Base-by-base conservation (phyloP, 2,329 filamentous ascomycete species). In the Calonectria multiphialidica region DNA sequence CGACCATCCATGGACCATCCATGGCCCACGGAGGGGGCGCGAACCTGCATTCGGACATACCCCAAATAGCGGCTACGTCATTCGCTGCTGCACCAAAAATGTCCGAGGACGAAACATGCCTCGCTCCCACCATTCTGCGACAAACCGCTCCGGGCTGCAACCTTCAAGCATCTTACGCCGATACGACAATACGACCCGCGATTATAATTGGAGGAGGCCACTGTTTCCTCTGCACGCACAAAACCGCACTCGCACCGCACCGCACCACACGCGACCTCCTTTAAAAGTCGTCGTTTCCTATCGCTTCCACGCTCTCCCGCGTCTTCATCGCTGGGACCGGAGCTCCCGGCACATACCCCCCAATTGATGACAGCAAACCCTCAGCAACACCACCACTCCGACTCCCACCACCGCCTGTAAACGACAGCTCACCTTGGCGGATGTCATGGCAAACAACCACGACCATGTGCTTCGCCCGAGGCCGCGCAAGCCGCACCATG, bases 401-500 rank as follows among this genome's bases (percentile, higher is more conserved):
- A 7, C 6, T 21, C 3, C 15, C 53, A 57, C 21, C 33, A 37
- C 13, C 53, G 21, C n/a, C 12, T 23, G 8, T n/a, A 25, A 15
- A 25, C 53, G 33, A 37, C 25, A 59, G 6, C 25, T 37, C n/a
- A 77, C 79, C 50, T 77, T 78, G 18, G 76, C 77, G 53, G 80
- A 83, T 64, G 72, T 78, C 68, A 78, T 50, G 77, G 78, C 50
- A 74, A 81, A 45, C 44, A 72, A 71, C 65, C 68, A 83, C 66
- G 87, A 88, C 65, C 81, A 86, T 72, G 82, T 88, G 66, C 77
- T 88, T 67, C 87, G 88, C 7, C 87, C 88, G 18, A 84, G 88
- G 12, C 86, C 87, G 28, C 85, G 86, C 73, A 90, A 89, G 75
- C 85, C 87, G 0, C 82, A 86, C 72, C 87, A 88, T 68, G 81